Percentiles rank a stretch among this genome's conserved stretches.
phyloP scores from a whole-genome alignment of 2,329 filamentous ascomycete genomes.

The Didymella pinodella region DNA sequence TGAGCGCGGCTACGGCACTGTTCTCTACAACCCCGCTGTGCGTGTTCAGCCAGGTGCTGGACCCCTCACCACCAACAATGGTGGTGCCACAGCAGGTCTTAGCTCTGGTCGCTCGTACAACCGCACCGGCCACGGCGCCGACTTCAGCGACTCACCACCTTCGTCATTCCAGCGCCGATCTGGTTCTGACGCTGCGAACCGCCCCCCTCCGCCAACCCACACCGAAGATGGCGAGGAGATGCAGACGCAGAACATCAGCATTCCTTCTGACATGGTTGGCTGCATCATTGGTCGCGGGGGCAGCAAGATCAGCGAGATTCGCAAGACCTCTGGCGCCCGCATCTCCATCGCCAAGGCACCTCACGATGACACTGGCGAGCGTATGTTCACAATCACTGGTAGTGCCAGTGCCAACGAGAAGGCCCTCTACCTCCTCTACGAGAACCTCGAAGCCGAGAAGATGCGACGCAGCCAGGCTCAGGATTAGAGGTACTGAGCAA shows the following conservation, averaged over 20 bases:
- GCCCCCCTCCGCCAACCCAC: conserved; percentile 80
- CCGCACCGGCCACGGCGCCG: conserved; percentile 93
- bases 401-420: conserved; percentile 93
- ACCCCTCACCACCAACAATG: conserved; percentile 60
- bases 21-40: conserved; percentile 96
- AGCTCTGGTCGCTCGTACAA: conserved; percentile 74
- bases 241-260: conserved; percentile 99
- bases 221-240: conserved; percentile 98
- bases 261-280: conserved; percentile 98
- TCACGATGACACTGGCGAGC: conserved; percentile 95
- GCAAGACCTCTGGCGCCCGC: conserved; percentile 92
- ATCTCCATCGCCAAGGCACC: conserved; percentile 98
- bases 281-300: conserved; percentile 97
- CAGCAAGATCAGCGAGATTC: conserved; percentile 98
- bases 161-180: conserved; percentile 75
- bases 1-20: conserved; percentile 95
- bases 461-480: conserved; percentile 85
- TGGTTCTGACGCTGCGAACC: conserved; percentile 79
- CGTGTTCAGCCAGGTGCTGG: conserved; percentile 74
- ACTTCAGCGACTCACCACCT: conserved; percentile 86
- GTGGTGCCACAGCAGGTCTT: conserved; percentile 61
- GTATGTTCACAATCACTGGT: conserved; percentile 99
- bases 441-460: conserved; percentile 99
- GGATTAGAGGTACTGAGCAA: conserved; percentile 52
- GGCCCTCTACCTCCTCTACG: conserved; percentile 93